Percentiles rank a stretch among this genome's conserved stretches.
phyloP scores from a whole-genome alignment of 345 rosid genomes.

The Citrus trifoliata region DNA sequence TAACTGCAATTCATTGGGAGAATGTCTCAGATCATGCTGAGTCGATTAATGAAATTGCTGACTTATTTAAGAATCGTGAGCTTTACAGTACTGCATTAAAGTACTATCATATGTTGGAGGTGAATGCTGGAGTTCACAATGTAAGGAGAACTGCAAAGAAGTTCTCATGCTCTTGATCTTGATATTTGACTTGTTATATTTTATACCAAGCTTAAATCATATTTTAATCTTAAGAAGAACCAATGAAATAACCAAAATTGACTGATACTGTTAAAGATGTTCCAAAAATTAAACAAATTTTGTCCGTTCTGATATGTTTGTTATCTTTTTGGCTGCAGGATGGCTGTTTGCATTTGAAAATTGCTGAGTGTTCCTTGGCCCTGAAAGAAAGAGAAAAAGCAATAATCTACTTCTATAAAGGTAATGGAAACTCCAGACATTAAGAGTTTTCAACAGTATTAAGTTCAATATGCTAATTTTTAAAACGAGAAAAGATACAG shows the following conservation, averaged over 20 bases:
- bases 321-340: constrained; percentile 12
- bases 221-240: not conserved
- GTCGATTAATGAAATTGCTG: not conserved
- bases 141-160: not conserved
- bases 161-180: not conserved
- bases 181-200: not conserved
- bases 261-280: not conserved
- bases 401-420: constrained; percentile 60
- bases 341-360: constrained; percentile 51
- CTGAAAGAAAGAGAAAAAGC: constrained; percentile 62
- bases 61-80: not conserved
- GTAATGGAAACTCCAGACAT: constrained; percentile 24
- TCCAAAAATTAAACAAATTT: not conserved
- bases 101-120: constrained; percentile 2
- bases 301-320: not conserved
- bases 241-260: not conserved
- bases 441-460: not conserved
- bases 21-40: not conserved
- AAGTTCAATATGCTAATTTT: not conserved
- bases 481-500: not conserved
- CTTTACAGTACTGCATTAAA: not conserved
- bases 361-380: constrained; percentile 63
- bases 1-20: not conserved
- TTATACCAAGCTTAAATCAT: not conserved
- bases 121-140: not conserved